Conservation (phyloP, 139 green algal genomes). For the Coccomyxa sp. region DNA sequence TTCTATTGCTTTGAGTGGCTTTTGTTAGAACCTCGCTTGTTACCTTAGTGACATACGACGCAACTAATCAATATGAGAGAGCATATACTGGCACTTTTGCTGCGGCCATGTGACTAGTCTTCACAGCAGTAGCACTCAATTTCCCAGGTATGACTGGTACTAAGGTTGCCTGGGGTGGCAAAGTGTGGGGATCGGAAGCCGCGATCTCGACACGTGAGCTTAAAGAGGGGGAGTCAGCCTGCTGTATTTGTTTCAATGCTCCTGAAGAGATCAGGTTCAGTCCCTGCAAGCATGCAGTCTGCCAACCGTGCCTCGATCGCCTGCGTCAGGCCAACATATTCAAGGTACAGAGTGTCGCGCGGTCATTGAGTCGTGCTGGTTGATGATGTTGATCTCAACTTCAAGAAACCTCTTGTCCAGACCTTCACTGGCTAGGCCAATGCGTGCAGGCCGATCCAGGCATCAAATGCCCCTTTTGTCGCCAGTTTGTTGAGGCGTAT, state of each 20-base stretch:
- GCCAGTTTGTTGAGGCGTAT: constrained; percentile 16
- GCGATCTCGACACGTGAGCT: not conserved
- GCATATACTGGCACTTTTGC: not conserved
- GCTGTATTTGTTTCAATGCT: constrained; percentile 2
- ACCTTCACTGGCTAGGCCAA: not conserved
- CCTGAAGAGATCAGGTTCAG: not conserved
- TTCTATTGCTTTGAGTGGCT: too few species aligned
- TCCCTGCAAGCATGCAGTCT: constrained; percentile 16
- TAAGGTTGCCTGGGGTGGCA: not conserved
- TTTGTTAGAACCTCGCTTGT: not conserved
- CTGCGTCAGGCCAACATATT: constrained; percentile 23
- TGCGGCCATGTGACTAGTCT: too few species aligned
- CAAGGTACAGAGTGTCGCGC: constrained; percentile 2
- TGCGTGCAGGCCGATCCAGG: constrained; percentile 25
- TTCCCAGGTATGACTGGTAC: not conserved
- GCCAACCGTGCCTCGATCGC: constrained; percentile 9
- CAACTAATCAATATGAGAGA: not conserved
- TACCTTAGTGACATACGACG: not conserved
- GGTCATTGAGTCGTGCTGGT: not conserved
- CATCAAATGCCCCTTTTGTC: constrained; percentile 35
- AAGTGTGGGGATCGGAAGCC: not conserved
- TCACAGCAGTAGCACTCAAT: not conserved
- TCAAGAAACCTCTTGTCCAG: not conserved
- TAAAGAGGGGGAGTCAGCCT: constrained; percentile 11
- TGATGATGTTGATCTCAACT: not conserved